Base-by-base conservation (phyloP, 2,329 filamentous ascomycete species). In the Epichloe hybrida region DNA sequence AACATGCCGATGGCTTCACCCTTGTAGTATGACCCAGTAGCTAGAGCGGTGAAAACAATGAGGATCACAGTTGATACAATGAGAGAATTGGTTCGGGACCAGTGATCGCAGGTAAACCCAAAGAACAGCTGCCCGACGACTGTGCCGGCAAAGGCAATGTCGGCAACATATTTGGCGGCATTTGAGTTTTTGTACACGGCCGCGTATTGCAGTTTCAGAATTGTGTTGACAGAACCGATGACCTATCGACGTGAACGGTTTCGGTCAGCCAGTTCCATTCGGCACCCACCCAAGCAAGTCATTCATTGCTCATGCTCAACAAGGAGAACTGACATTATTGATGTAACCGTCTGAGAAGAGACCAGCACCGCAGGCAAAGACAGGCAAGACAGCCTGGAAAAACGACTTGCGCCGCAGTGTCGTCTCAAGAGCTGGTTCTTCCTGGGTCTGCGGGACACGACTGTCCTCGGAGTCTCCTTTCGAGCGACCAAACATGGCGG, bases 301-400 rank as follows among this genome's bases (percentile, higher is more conserved):
- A 9, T 47, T 31, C 3, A 21, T 21, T 21, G 20, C 20, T 20
- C 20, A 20, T 20, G 9, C 20, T 36, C n/a, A 12, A 35, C 12
- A 11, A 15, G 8, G 7, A 27, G 2, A 5, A 50, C 64, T 55
- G 69, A 88, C 86, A 61, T 87, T 88, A 68, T 95, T 94, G 63
- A 95, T 79, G 66, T 95, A 95, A 15, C 90, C 90, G 66, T 95
- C 90, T 23, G 84, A 89, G 68, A 95, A 95, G 2, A 95, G 75
- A 60, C 90, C 90, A 48, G 89, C 86, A 56, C 90, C 90, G 62
- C 88, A 95, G 42, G 89, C 89, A 58, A 95, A 83, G 1, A 88
- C 85, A 13, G 89, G 88, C 75, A 77, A 42, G 3, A 56, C 58
- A 2, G 57, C 50, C 21, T 57, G 13, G 27, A 53, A 50, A 36